Evolutionary conservation across 2,329 filamentous ascomycete genomes (phyloP).

Genomic region (Calonectria pteridis): DNA sequence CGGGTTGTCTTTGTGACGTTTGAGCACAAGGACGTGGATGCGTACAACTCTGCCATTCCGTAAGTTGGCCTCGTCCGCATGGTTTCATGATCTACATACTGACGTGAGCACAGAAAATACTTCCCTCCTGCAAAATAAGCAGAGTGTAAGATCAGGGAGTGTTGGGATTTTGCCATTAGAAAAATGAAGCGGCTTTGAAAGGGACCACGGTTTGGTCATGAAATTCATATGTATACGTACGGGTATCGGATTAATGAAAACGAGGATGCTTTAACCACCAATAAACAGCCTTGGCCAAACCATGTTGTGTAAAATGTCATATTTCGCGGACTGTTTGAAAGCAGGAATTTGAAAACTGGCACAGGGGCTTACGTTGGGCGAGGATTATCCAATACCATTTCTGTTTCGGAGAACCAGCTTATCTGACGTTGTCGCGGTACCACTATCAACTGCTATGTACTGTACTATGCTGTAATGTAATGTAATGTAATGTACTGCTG

Average conservation of each 20-base stretch:
- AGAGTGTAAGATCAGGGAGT: neutral
- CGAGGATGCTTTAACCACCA: neutral
- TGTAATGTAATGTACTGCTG: neutral
- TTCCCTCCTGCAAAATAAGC: conserved; percentile 38
- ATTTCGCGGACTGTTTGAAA: neutral
- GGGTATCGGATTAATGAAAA: neutral
- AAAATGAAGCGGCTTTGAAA: neutral
- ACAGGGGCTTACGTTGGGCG: too few species aligned
- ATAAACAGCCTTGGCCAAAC: neutral
- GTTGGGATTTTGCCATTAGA: neutral
- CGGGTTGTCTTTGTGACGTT: conserved; percentile 90
- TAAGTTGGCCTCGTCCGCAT: conserved; percentile 54
- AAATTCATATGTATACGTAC: neutral
- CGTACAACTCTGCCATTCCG: conserved; percentile 81
- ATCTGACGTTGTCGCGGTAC: too few species aligned
- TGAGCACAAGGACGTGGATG: conserved; percentile 78
- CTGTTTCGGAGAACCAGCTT: too few species aligned
- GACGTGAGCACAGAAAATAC: conserved; percentile 32
- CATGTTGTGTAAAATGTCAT: neutral
- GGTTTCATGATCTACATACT: neutral
- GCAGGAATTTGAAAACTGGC: too few species aligned
- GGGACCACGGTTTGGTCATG: neutral
- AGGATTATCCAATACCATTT: too few species aligned
- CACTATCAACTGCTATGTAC: neutral
- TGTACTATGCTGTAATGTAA: neutral